Base-by-base conservation (phyloP, 495 filamentous ascomycete species). In the Trichoderma asperelloides region DNA sequence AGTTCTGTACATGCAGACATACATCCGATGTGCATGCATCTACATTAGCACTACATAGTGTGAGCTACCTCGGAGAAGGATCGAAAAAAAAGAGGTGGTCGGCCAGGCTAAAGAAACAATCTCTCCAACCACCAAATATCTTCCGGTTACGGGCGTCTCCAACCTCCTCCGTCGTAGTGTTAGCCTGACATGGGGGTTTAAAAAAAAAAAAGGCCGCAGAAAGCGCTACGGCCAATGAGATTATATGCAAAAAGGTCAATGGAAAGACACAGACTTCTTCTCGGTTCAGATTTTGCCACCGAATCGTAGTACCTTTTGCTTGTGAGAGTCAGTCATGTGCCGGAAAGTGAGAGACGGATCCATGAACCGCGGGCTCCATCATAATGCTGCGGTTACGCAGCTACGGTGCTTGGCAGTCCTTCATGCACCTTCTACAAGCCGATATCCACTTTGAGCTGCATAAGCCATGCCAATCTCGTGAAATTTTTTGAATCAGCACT, bases 1-100 rank as follows among this genome's bases (percentile, higher is more conserved):
- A 60, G 55, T 60, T 27, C 55, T 60, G 23, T 60, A 30, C 55
- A 60, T 60, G n/a, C 43, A 16, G 13, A 60, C 55, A 30, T 60
- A 55, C 49, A 55, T 55, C 18, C 49, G 49, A 3, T n/a, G n/a
- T 55, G n/a, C 49, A 55, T 55, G 21, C 49, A 23, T 55, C 18
- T 11, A 55, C 49, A 18, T 60, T 30, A 60, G 27, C 55, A 60
- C 55, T 60, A 25, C 55, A 60, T 60, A 25, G 5, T 9, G 55
- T 30, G 55, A 33, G 47, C 9, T 9, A 51, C 47, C n/a, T 60
- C 23, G 11, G 23, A 60, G 55, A 60, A 18, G 25, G 18, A 23
- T 3, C 5, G 55, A 2, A 60, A 21, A 33, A 33, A 60, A 18
- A 30, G 27, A 28, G 55, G 55, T 60, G 55, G 55, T 21, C 27